Base-by-base conservation (phyloP, 2,329 filamentous ascomycete genomes). In the Macroventuria anomochaeta region DNA sequence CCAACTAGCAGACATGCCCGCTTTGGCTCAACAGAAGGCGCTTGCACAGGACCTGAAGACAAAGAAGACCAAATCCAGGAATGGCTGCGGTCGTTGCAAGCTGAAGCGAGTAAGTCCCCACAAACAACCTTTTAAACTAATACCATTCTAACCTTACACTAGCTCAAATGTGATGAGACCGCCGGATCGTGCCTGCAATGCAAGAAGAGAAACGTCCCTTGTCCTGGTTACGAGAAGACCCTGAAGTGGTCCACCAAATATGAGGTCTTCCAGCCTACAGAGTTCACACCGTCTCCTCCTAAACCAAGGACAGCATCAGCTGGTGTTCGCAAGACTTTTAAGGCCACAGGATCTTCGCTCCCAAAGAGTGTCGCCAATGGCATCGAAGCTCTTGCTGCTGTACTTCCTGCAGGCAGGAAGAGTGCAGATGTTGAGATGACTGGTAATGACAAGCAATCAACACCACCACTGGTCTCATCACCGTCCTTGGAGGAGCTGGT, bases 231-330 rank as follows among this genome's bases (percentile, higher is more conserved):
- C 43, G 74, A 75, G 59, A 77, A 79, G 63, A 75, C 74, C 42
- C 62, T 80, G 37, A 77, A 78, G 43, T 81, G 79, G 79, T 79
- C 76, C 8, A 77, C 75, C 39, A 81, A 80, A 58, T 78, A 80
- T 63, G 78, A 80, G 60, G 72, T 78, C n/a, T 73, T 75, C 46
- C 72, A 73, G 31, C 70, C 75, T 11, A 61, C 63, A 20, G 61
- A 65, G 34, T 65, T 70, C 40, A 64, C 62, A 44, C 29, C 32
- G 13, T 60, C 57, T 12, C 44, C 60, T 6, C 58, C 63, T 10
- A 65, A 62, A 38, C 33, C 57, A 39, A 48, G 46, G 20, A 40
- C 55, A 11, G 51, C 57, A 25, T 37, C 53, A 52, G 48, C 49
- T 17, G 40, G 42, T 41, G 53, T 51, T 8, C 41, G 54, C 15